Evolutionary conservation across 2,329 filamentous ascomycete genomes (phyloP).

Genomic region (Penicillium sp.): DNA sequence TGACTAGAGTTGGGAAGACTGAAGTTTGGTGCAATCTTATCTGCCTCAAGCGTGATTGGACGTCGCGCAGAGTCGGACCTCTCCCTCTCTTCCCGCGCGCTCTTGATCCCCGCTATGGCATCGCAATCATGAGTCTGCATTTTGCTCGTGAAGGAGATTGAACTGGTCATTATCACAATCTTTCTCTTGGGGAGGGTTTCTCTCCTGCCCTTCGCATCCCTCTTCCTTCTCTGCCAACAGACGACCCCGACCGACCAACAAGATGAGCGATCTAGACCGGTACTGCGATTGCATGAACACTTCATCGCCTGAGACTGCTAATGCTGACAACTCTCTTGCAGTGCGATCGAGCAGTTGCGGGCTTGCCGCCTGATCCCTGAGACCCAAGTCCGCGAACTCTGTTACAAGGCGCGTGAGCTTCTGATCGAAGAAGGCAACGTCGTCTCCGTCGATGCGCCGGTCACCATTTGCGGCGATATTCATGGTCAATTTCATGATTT

Average conservation of each 20-base stretch:
- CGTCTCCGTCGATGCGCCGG: conserved; percentile 87
- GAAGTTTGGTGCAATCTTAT: conserved; percentile 40
- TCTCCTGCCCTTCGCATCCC: conserved; percentile 8
- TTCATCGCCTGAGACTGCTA: conserved; percentile 2
- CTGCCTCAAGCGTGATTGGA: conserved; percentile 28
- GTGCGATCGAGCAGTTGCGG: conserved; percentile 90
- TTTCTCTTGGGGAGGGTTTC: conserved; percentile 7
- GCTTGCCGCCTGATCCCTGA: conserved; percentile 95
- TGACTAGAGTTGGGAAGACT: conserved; percentile 20
- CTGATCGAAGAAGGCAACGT: conserved; percentile 97
- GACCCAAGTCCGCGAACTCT: conserved; percentile 88
- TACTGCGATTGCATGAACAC: conserved; percentile 40
- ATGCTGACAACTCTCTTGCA: conserved; percentile 34
- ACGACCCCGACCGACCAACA: conserved; percentile 21
- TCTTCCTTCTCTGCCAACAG: conserved; percentile 2
- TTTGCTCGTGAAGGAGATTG: conserved; percentile 13
- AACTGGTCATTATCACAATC: conserved; percentile 5
- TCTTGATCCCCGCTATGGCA: conserved; percentile 7
- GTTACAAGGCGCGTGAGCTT: conserved; percentile 92
- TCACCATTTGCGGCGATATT: conserved; percentile 96
- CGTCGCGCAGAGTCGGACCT: conserved; percentile 12
- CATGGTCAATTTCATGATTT: conserved; percentile 95
- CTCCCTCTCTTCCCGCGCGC: conserved; percentile 2
- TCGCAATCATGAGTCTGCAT: conserved; percentile 17
- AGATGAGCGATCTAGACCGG: conserved; percentile 93